Base-by-base conservation (phyloP, 177 flowering plant species). In the Vitis hybrid region DNA sequence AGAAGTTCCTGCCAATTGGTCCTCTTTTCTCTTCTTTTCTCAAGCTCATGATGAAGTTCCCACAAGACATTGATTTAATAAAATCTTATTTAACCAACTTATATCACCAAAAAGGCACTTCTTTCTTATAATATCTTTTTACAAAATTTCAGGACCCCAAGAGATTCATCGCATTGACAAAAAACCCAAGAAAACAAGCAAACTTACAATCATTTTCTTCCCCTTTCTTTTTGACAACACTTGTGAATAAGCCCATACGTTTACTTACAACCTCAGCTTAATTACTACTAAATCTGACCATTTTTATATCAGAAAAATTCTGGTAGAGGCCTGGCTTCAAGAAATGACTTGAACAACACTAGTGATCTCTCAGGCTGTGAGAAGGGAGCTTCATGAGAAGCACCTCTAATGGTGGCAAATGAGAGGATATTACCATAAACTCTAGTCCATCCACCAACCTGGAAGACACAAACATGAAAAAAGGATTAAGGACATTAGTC, bases 391-490 rank as follows among this genome's bases (percentile, higher is more conserved):
- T 72, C 75, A 67, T 85, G 88, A 9, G 85, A 49, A 2, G 81
- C 88, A 7, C 85, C 88, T 80, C 88, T 75, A 6, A 85, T 76
- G n/a, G 83, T 81, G 15, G 84, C 85, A 69, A 77, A 85, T 3
- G 86, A 67, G 6, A 85, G 69, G 7, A 67, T 30, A 40, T 82
- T 40, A 10, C 85, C 88, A 70, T 85, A 85, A 9, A 55, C 81
- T 67, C 76, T 72, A 1, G 83, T 79, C 86, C 88, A 85, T 54
- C 86, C 86, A 59, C 75, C 86, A 72, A 85, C 86, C 84, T 82
- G 69, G 9, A 18, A 52, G 14, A n/a, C 14, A 4, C 4, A 40
- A 0, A 2, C 14, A 60, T 34, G 7, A 13, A 56, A 45, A 9
- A 11, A 19, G 30, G 6, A n/a, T 62, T 62, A 14, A n/a, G 51